Conservation (phyloP, 768 basidiomycete genomes). For the Russula earlei region DNA sequence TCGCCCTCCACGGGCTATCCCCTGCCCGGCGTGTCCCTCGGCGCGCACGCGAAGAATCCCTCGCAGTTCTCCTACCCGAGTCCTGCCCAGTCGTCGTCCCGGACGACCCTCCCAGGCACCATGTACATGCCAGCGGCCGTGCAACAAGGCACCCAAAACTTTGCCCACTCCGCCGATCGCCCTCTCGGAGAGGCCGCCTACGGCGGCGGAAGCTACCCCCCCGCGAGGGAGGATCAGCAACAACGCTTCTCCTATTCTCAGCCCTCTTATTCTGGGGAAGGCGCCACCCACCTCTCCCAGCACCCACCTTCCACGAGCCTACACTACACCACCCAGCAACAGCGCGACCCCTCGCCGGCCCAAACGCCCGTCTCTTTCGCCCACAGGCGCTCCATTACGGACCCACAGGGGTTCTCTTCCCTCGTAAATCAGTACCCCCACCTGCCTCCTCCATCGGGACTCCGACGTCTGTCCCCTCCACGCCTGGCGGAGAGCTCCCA, state of each 20-base stretch:
- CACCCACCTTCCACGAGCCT: constrained; percentile 27
- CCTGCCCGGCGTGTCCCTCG: constrained; percentile 4
- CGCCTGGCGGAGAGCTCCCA: constrained; percentile 14
- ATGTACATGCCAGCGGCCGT: constrained; percentile 27
- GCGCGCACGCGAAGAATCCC: background rate
- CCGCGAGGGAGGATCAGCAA: constrained; percentile 41
- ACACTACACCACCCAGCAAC: constrained; percentile 27
- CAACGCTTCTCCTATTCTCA: constrained; percentile 47
- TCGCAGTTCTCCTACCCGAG: constrained; percentile 18
- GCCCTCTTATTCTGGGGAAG: constrained; percentile 33
- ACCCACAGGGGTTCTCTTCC: constrained; percentile 41
- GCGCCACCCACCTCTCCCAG: constrained; percentile 12
- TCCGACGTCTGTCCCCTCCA: constrained; percentile 21
- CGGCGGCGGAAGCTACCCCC: constrained; percentile 31
- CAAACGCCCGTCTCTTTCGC: constrained; percentile 41
- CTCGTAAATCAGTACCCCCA: constrained; percentile 38
- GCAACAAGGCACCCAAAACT: constrained; percentile 28
- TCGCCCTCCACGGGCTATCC: constrained; percentile 30
- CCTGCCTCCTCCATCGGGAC: constrained; percentile 39
- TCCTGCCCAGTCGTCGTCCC: constrained; percentile 29
- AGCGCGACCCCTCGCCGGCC: constrained; percentile 19
- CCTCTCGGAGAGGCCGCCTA: constrained; percentile 39
- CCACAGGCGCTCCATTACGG: constrained; percentile 49
- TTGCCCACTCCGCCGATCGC: constrained; percentile 43
- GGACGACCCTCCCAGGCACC: constrained; percentile 33